Percentiles rank a stretch among this genome's conserved stretches.
These are phyloP conservation scores for Dendryphion nanum DNA, from an alignment of 2,329 filamentous ascomycete species.

Conservation along the genomic window DNA sequence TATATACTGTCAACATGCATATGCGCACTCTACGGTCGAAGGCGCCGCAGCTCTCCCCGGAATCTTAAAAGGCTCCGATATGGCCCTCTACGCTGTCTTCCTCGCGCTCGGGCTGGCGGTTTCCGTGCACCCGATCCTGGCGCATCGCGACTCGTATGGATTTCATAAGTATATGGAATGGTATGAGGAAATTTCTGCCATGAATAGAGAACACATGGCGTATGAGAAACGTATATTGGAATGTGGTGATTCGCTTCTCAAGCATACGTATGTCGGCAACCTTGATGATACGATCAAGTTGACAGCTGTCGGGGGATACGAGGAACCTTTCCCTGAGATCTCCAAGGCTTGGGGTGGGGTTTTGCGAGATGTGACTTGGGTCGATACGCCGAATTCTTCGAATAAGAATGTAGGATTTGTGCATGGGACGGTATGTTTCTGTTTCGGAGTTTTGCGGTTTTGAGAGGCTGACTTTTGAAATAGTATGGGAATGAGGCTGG, in stretches of 20 bases:
- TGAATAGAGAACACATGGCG: too few species aligned
- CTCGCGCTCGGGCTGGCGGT: neutral
- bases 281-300: neutral
- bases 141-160: neutral
- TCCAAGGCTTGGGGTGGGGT: neutral
- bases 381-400: neutral
- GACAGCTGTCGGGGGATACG: neutral
- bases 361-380: neutral
- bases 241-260: neutral
- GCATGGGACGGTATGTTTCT: neutral
- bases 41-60: slow-evolving; percentile 28
- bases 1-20: slow-evolving; percentile 48
- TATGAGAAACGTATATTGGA: too few species aligned
- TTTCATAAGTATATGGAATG: neutral
- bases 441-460: neutral
- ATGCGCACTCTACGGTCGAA: slow-evolving; percentile 41
- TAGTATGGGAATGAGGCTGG: slow-evolving; percentile 3
- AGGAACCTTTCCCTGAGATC: neutral
- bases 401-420: neutral
- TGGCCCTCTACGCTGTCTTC: slow-evolving; percentile 40
- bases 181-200: neutral
- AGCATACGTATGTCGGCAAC: neutral
- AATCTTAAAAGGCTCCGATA: slow-evolving; percentile 49
- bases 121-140: neutral
- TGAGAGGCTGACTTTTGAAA: neutral